phyloP scores from a whole-genome alignment of 1,284 basidiomycete species.

The Tetrapyrgos nigripes region DNA sequence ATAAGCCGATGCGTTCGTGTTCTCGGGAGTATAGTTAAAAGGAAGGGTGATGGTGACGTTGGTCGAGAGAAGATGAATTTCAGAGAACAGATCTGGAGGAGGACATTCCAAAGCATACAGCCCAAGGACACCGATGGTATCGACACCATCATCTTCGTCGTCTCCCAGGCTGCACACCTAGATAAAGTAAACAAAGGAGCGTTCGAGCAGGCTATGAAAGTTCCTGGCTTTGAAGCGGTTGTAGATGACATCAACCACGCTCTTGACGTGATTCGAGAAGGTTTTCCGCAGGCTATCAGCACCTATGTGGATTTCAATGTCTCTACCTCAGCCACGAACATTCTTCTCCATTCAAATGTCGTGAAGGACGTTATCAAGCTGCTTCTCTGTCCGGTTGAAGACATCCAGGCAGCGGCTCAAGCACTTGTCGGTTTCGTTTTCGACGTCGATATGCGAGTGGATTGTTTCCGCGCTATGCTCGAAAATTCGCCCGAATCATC shows the following conservation, averaged over 20 bases:
- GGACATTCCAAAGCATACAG: conserved; percentile 64
- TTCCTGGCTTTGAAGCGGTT: conserved; percentile 34
- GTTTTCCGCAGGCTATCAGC: conserved; percentile 68
- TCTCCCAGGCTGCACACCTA: conserved; percentile 69
- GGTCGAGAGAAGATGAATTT: conserved; percentile 28
- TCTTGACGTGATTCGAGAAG: conserved; percentile 60
- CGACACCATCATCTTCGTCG: conserved; percentile 58
- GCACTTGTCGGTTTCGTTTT: conserved; percentile 81
- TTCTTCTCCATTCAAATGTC: conserved; percentile 59
- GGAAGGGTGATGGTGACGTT: conserved; percentile 20
- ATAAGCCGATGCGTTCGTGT: conserved; percentile 47
- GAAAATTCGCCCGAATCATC: conserved; percentile 67
- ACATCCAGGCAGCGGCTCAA: conserved; percentile 77
- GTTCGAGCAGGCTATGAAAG: conserved; percentile 43
- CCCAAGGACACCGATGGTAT: conserved; percentile 65
- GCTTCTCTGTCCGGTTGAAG: conserved; percentile 82
- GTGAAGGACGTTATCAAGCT: conserved; percentile 67
- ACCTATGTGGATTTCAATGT: conserved; percentile 65
- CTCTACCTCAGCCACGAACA: conserved; percentile 51
- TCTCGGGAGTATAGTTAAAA: conserved; percentile 35
- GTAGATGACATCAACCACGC: conserved; percentile 64
- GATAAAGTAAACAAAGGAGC: conserved; percentile 63
- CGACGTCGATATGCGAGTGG: conserved; percentile 84
- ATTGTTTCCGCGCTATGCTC: conserved; percentile 84
- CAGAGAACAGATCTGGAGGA: conserved; percentile 71